Evolutionary conservation across 805 yeast genomes (phyloP), one percentile per base, ranked within the genome.

Genomic region (Wickerhamiella siamensis): DNA sequence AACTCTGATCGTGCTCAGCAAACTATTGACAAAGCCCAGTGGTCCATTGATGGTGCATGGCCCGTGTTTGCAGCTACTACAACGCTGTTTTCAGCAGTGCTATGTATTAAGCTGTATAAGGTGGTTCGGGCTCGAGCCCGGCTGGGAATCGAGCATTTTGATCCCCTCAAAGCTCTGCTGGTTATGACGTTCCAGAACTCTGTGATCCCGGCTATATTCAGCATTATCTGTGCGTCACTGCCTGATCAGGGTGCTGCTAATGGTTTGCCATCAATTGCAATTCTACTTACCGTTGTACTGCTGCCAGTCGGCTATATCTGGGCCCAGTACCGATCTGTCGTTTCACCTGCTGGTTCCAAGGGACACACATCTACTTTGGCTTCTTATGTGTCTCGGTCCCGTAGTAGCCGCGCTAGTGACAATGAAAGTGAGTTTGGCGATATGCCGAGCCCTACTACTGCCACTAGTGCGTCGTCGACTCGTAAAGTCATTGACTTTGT

Each of bases 131-230:
- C 83, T 4, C 72, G 98, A 58, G 68, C 84, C 41, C 72, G 64
- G 47, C 58, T 87, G 39, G 98, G 98, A 0, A 64, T 84, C 45
- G 75, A 70, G 54, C 94, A 83, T 56, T 83, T 87, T 54, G 87
- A 79, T 47, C 75, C 82, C 20, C 74, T 82, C 57, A 95, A 84
- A 57, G 74, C 86, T 29, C 61, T 91, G 36, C 61, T 83, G 44
- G 79, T 87, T 42, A 83, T 83, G 88, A 65, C 83, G 0, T 61
- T 75, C 12, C 97, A 91, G 59, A 77, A 94, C 0, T 71, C 87
- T 69, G 58, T 86, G 8, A 62, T 83, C 16, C 96, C 97, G 2
- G 73, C 91, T 0, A 59, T 77, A 9, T 51, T 88, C 39, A 72
- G 79, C 26, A 67, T 84, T 36, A 53, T 77, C 27, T 72, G 46